Evolutionary conservation across 331 rosid genomes (phyloP).

Genomic region (Saraca asoca): DNA sequence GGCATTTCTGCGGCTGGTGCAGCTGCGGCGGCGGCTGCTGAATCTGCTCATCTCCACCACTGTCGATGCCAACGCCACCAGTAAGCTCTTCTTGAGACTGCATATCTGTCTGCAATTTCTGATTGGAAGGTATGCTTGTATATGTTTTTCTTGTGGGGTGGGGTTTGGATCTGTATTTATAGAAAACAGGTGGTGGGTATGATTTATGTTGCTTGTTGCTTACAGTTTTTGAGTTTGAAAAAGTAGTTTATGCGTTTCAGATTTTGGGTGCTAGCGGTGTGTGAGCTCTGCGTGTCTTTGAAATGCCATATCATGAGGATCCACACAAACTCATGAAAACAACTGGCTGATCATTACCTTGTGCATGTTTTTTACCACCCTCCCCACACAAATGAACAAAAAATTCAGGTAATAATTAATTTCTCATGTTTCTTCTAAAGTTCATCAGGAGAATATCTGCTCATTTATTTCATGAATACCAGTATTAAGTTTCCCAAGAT

Average conservation of each 20-base stretch:
- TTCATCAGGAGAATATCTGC: too few relatives aligned
- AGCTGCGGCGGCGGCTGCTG: too few relatives aligned
- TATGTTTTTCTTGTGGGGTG: not conserved
- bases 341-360: constrained; percentile 27
- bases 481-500: too few relatives aligned
- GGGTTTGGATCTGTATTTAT: constrained; percentile 8
- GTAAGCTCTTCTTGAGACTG: not conserved
- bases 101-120: not conserved
- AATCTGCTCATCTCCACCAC: not conserved
- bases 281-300: constrained; percentile 29
- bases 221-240: not conserved
- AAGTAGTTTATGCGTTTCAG: constrained; percentile 18
- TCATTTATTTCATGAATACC: too few relatives aligned
- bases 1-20: not conserved
- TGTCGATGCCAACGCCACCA: not conserved
- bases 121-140: not conserved
- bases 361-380: constrained; percentile 25
- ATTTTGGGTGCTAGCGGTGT: not conserved
- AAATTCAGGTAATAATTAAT: not conserved
- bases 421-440: too few relatives aligned
- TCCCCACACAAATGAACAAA: constrained; percentile 12
- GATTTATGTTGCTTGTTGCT: constrained; percentile 20
- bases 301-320: constrained; percentile 15
- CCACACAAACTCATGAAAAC: constrained; percentile 19
- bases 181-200: not conserved